phyloP scores from a whole-genome alignment of 805 yeast species.

The Cyberlindnera xishuangbannaensis region DNA sequence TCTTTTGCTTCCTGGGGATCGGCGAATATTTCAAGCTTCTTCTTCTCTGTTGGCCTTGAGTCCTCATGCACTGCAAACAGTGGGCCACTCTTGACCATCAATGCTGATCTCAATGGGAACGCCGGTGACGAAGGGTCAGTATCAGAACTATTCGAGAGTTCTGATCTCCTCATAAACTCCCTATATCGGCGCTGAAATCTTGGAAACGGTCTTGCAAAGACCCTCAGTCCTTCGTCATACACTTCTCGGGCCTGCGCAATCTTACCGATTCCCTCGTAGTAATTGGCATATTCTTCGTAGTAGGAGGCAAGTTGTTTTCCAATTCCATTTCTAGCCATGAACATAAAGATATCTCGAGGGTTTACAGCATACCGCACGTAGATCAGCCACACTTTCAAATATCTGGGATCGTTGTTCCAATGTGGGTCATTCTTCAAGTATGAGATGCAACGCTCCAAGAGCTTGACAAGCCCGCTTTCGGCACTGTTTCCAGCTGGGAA shows the following conservation, averaged over 20 bases:
- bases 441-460: conserved; percentile 69
- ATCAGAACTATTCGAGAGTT: conserved; percentile 16
- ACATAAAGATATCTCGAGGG: conserved; percentile 65
- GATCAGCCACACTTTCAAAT: conserved; percentile 73
- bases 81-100: conserved; percentile 35
- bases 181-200: conserved; percentile 38
- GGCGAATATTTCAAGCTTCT: conserved; percentile 18
- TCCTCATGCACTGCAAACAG: conserved; percentile 12
- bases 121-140: conserved; percentile 31
- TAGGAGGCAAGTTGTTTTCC: conserved; percentile 62
- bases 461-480: conserved; percentile 57
- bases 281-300: conserved; percentile 75
- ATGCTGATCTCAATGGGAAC: conserved; percentile 28
- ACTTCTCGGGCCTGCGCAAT: conserved; percentile 52
- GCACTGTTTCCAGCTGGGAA: conserved; percentile 57
- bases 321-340: conserved; percentile 63
- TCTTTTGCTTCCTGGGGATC: conserved; percentile 13
- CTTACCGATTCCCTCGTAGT: conserved; percentile 46
- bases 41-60: conserved; percentile 5
- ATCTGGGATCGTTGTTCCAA: conserved; percentile 80
- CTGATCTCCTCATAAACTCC: conserved; percentile 38
- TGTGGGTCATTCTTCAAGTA: conserved; percentile 56
- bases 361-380: conserved; percentile 65
- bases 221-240: conserved; percentile 50
- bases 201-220: conserved; percentile 58